phyloP scores from a whole-genome alignment of 257 asterid genomes.

The Lithospermum erythrorhizon region DNA sequence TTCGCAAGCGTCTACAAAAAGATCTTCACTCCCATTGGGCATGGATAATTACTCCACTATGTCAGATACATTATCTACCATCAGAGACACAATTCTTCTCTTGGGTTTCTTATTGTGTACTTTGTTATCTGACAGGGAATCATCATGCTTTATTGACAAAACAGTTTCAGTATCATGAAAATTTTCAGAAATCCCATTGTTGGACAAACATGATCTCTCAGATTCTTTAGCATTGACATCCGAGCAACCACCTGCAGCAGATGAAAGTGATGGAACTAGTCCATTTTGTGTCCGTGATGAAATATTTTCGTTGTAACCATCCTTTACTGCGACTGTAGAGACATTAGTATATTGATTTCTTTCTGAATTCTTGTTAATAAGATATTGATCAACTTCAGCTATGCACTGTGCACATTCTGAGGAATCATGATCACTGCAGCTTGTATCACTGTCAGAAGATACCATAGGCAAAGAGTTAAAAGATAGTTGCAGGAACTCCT shows the following conservation, averaged over 20 bases:
- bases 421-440: conserved; percentile 59
- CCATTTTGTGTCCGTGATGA: conserved; percentile 32
- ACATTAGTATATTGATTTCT: conserved; percentile 16
- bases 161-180: conserved; percentile 18
- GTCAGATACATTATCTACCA: conserved; percentile 32
- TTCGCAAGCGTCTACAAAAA: conserved; percentile 19
- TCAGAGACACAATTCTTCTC: conserved; percentile 58
- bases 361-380: conserved; percentile 22
- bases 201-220: conserved; percentile 18
- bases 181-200: conserved; percentile 18
- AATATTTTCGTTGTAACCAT: conserved; percentile 19
- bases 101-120: conserved; percentile 33
- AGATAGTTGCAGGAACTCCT: conserved; percentile 75
- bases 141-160: conserved; percentile 21
- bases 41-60: conserved; percentile 25
- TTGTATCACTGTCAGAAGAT: conserved; percentile 80
- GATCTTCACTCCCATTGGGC: conserved; percentile 29
- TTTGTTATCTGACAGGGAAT: conserved; percentile 35
- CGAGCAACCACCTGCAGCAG: conserved; percentile 20
- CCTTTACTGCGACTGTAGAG: conserved; percentile 16
- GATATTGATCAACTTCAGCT: conserved; percentile 31
- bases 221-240: conserved; percentile 18
- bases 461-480: conserved; percentile 59
- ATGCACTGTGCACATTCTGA: conserved; percentile 25
- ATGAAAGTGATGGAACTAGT: conserved; percentile 12